These are phyloP conservation scores for Cryptococcus neoformans DNA, from an alignment of 1,284 basidiomycete genomes.

Conservation along the genomic window DNA sequence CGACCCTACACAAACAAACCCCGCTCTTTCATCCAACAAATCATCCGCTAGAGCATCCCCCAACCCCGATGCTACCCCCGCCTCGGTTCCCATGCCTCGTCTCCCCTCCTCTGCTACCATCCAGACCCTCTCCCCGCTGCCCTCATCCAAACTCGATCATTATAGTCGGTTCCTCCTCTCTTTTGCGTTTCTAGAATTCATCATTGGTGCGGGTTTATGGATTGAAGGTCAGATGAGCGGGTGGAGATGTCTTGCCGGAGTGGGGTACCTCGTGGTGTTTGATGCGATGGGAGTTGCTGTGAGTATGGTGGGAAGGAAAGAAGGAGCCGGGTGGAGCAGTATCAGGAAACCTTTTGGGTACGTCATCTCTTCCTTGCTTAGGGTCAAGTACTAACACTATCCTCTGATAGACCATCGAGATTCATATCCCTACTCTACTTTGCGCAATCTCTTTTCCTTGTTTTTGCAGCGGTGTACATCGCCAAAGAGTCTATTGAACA, in stretches of 20 bases:
- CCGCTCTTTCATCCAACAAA: constrained; percentile 24
- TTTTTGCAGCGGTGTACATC: constrained; percentile 87
- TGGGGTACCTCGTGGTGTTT: constrained; percentile 96
- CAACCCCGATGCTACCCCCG: constrained; percentile 23
- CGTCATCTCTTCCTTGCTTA: constrained; percentile 31
- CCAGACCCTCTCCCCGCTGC: constrained; percentile 25
- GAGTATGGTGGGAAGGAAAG: constrained; percentile 54
- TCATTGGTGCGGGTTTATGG: constrained; percentile 66
- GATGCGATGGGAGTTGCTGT: constrained; percentile 76
- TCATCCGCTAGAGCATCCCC: constrained; percentile 15
- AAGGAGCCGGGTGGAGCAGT: constrained; percentile 31
- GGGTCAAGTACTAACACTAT: background rate
- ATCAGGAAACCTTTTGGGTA: constrained; percentile 65
- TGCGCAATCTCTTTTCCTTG: constrained; percentile 80
- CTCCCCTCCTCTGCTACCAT: constrained; percentile 11
- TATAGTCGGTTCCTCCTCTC: constrained; percentile 46
- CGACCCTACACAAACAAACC: constrained; percentile 56
- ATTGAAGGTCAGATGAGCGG: constrained; percentile 86
- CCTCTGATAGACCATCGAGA: constrained; percentile 60
- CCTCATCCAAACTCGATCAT: constrained; percentile 44
- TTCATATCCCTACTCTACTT: constrained; percentile 77
- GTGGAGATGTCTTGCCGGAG: constrained; percentile 78
- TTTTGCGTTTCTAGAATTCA: constrained; percentile 52
- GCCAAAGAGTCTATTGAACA: constrained; percentile 91
- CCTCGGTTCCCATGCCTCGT: constrained; percentile 31